Evolutionary conservation across 106 monocot genomes (phyloP).

Genomic region (Ottelia alismoides): DNA sequence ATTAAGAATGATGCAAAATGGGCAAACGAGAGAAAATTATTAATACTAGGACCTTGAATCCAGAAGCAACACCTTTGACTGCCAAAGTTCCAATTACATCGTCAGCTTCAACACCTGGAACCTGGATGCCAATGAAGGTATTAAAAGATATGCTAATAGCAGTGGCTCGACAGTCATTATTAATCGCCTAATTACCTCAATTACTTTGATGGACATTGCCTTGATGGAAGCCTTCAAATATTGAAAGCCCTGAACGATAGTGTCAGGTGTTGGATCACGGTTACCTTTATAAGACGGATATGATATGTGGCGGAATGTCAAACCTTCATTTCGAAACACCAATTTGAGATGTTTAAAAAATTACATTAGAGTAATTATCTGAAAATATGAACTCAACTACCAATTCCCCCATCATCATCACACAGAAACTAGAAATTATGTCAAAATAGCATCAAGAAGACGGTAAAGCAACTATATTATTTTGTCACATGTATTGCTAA

Average conservation of each 20-base stretch:
- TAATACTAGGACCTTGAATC: constrained; percentile 55
- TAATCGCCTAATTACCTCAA: constrained; percentile 93
- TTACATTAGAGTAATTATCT: no score
- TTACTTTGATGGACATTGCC: constrained; percentile 95
- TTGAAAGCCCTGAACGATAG: constrained; percentile 85
- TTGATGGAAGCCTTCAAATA: constrained; percentile 97
- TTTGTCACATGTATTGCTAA: no score
- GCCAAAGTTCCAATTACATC: constrained; percentile 98
- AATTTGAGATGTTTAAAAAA: no score
- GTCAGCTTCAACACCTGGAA: constrained; percentile 99
- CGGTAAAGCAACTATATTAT: no score
- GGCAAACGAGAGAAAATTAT: no score
- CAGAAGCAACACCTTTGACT: constrained; percentile 69
- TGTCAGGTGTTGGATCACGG: constrained; percentile 92
- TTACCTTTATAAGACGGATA: constrained; percentile 86
- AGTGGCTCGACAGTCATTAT: no score
- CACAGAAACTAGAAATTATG: no score
- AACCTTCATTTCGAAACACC: no score
- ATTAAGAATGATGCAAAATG: no score
- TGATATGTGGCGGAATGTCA: constrained; percentile 78
- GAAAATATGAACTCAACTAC: no score
- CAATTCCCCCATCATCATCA: no score
- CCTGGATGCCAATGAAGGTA: constrained; percentile 38
- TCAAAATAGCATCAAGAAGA: no score
- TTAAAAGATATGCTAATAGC: background rate